These are phyloP conservation scores for Cordyceps militaris DNA, from an alignment of 2,329 filamentous ascomycete species.

Conservation along the genomic window DNA sequence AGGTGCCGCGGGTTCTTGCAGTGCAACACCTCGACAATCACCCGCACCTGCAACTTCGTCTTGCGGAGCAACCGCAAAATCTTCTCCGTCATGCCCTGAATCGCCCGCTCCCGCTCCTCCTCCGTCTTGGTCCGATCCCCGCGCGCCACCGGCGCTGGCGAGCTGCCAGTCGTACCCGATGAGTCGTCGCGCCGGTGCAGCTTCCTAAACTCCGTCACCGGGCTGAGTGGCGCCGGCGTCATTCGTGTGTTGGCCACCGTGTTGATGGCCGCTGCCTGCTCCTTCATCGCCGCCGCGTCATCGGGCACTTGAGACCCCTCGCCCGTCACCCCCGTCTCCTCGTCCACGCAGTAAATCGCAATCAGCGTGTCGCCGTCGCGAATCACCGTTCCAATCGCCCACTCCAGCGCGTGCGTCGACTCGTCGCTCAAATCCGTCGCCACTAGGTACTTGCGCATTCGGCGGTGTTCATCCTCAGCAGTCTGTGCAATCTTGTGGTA, in stretches of 20 bases:
- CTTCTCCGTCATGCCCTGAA: constrained; percentile 76
- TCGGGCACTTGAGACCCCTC: constrained; percentile 56
- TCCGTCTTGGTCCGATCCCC: constrained; percentile 56
- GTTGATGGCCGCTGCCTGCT: constrained; percentile 66
- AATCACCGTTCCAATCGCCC: constrained; percentile 92
- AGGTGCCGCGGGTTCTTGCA: constrained; percentile 97
- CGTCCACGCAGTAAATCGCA: constrained; percentile 88
- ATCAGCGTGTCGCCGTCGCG: constrained; percentile 91
- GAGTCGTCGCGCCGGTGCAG: constrained; percentile 24
- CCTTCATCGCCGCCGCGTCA: constrained; percentile 66
- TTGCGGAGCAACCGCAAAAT: constrained; percentile 83
- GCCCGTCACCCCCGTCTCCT: constrained; percentile 60
- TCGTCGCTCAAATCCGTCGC: constrained; percentile 93
- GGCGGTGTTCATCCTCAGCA: constrained; percentile 69
- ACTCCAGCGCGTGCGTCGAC: constrained; percentile 89
- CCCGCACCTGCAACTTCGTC: constrained; percentile 84
- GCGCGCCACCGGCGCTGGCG: constrained; percentile 39
- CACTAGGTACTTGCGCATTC: constrained; percentile 86
- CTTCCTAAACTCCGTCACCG: constrained; percentile 28
- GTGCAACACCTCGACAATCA: constrained; percentile 93
- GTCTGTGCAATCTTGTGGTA: constrained; percentile 69
- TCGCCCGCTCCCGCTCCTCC: constrained; percentile 70
- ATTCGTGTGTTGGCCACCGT: constrained; percentile 44
- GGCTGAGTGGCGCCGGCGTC: constrained; percentile 24
- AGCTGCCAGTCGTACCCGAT: constrained; percentile 30